phyloP scores from a whole-genome alignment of 352 stramenopile genomes.

The Globisporangium paddicum region DNA sequence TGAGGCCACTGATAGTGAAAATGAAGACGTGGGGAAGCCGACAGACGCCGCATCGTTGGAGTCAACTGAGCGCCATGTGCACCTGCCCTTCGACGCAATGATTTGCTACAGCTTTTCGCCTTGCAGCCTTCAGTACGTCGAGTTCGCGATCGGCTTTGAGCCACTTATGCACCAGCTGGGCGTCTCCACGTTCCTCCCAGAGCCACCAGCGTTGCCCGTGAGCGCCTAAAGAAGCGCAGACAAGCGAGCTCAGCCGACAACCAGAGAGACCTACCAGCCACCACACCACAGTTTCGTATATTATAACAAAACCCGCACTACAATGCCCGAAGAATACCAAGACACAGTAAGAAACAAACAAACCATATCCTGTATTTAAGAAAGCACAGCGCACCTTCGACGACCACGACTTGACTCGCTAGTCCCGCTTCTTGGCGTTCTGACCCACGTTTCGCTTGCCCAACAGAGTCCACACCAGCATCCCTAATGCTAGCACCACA shows the following conservation, averaged over 20 bases:
- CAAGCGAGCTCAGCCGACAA: not conserved
- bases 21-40: not conserved
- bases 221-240: not conserved
- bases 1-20: not conserved
- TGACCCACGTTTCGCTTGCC: not conserved
- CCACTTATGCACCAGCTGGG: slow-evolving; percentile 72
- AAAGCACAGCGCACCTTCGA: too few relatives aligned
- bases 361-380: not conserved
- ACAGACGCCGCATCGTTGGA: not conserved
- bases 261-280: not conserved
- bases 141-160: slow-evolving; percentile 86
- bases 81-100: slow-evolving; percentile 71
- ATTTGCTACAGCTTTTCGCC: slow-evolving; percentile 80
- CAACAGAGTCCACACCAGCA: not conserved
- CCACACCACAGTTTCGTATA: too few relatives aligned
- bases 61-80: slow-evolving; percentile 58
- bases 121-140: slow-evolving; percentile 68
- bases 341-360: too few relatives aligned
- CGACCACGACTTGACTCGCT: not conserved
- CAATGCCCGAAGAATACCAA: too few relatives aligned
- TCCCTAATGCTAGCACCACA: not conserved
- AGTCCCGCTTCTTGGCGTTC: slow-evolving; percentile 2
- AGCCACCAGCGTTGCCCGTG: not conserved
- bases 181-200: slow-evolving; percentile 49
- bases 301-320: too few relatives aligned